Base-by-base conservation (phyloP, 108 stramenopile genomes). In the Aurantiochytrium sp. region DNA sequence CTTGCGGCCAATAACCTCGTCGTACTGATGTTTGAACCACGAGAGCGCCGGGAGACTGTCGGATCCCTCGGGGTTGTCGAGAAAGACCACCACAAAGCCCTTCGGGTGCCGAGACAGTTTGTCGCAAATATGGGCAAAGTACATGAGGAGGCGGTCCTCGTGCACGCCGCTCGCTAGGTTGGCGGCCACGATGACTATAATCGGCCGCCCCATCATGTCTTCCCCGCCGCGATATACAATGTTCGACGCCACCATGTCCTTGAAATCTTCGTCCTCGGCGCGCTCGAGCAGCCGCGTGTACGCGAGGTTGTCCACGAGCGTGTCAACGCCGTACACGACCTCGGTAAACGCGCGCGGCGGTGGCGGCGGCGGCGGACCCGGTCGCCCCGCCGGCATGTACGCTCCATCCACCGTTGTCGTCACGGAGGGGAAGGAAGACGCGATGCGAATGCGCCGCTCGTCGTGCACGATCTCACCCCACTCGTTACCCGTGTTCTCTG, bases 1-100 rank as follows among this genome's bases (percentile, higher is more conserved):
- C 24, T 81, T 81, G 73, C 73, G 73, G 24, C 73, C 73, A 81
- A 81, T 81, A 6, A 81, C 73, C 21, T 81, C 73, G 6, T 81
- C 73, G 24, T 81, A 81, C 39, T 48, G n/a, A 48, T 22, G 30
- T 24, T 81, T 81, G 73, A 81, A 48, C 73, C 73, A 81, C 12
- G 73, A 48, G 19, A 81, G n/a, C n/a, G 10, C 30, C 15, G 73
- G 73, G 12, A 81, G 73, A 81, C 32, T 37, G 0, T 24, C 45
- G 8, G 59, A 30, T 8, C 22, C 59, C 8, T 27, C 59, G 12
- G 59, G 59, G 59, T 65, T 8, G 45, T 81, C 73, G n/a, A 81
- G 39, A 48, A 81, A 48, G 45, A 81, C 73, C 12, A 81, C 42
- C 24, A 81, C 73, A 48, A 48, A 81, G 10, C 73, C 73, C 30